A percentile compares a stretch with the other conserved stretches of the same genome.
Conservation (phyloP, 2,329 filamentous ascomycete species). For the Pestalotiopsis sp. region DNA sequence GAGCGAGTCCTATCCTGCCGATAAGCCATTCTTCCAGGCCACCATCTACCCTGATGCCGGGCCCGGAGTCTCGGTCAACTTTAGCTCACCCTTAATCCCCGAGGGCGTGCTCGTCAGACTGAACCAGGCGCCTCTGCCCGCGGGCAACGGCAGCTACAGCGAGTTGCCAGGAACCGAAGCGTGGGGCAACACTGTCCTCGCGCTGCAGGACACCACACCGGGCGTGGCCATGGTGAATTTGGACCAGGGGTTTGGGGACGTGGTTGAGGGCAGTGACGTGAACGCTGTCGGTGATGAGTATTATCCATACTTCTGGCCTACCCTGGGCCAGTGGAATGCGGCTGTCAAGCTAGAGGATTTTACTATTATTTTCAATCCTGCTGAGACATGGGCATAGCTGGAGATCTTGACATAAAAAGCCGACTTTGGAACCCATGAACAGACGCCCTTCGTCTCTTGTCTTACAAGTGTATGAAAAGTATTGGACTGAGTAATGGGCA, state of each 20-base stretch:
- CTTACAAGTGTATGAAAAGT: too few species aligned
- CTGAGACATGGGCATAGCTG: not conserved
- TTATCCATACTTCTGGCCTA: constrained; percentile 17
- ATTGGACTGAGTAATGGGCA: too few species aligned
- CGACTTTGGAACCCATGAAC: too few species aligned
- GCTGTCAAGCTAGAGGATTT: constrained; percentile 10
- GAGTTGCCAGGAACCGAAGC: constrained; percentile 25
- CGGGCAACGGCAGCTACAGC: constrained; percentile 17
- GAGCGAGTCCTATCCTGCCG: constrained; percentile 10
- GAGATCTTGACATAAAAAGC: too few species aligned
- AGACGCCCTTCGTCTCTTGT: too few species aligned
- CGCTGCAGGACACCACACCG: not conserved
- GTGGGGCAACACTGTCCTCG: constrained; percentile 23
- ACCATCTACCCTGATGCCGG: constrained; percentile 17
- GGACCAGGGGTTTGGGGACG: constrained; percentile 13
- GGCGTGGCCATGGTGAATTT: constrained; percentile 11
- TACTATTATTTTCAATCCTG: constrained; percentile 12
- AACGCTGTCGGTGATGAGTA: constrained; percentile 18
- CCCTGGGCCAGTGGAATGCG: not conserved
- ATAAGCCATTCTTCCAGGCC: constrained; percentile 27
- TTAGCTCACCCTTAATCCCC: constrained; percentile 16
- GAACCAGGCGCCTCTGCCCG: constrained; percentile 29
- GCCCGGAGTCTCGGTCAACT: constrained; percentile 20
- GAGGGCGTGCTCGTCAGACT: constrained; percentile 25
- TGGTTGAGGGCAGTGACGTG: not conserved